Evolutionary conservation across 805 yeast species (phyloP), one percentile per base, ranked within the genome.

Genomic region (Lachancea lanzarotensis): DNA sequence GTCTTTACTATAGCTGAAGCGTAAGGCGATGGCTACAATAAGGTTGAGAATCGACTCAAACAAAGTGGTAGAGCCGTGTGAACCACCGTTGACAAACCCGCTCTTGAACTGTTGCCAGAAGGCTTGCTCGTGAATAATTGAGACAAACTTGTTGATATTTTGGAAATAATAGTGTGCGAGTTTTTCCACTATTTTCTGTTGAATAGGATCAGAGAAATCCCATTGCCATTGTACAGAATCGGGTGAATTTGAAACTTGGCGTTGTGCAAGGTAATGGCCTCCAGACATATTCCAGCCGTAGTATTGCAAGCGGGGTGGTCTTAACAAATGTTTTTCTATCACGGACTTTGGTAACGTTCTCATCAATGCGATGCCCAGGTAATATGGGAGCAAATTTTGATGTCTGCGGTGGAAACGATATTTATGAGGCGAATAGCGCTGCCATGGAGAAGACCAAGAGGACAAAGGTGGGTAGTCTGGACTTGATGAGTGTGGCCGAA

Each of bases 201-300:
- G 60, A 31, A 49, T 33, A 16, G 50, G 43, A 48, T 52, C 32
- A 40, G 57, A 55, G 20, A 54, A 52, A 7, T 45, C 54, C 49
- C 15, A 63, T 45, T 22, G 56, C 54, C 47, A 44, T 4, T 12
- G 34, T 3, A 25, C 15, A 18, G 54, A 42, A 13, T 27, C 39
- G 7, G 18, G 26, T 10, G 34, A 27, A 6, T 50, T 37, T 8
- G 20, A 74, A 75, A 32, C 47, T 49, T 16, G 38, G 8, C 40
- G 34, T 15, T 36, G 40, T 22, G 30, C 29, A 20, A 78, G 49
- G 53, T 76, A 80, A 52, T 72, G 74, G 25, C 70, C 70, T 1
- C 84, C 84, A n/a, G 74, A 66, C 75, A 79, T 64, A 55, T 80
- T 80, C 84, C 84, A 80, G 13, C 82, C 84, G 52, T 76, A 80